A percentile compares a stretch with the other conserved stretches of the same genome.
Evolutionary conservation across 1,139 yeast species (phyloP).

Genomic region (Diutina pseudorugosa): DNA sequence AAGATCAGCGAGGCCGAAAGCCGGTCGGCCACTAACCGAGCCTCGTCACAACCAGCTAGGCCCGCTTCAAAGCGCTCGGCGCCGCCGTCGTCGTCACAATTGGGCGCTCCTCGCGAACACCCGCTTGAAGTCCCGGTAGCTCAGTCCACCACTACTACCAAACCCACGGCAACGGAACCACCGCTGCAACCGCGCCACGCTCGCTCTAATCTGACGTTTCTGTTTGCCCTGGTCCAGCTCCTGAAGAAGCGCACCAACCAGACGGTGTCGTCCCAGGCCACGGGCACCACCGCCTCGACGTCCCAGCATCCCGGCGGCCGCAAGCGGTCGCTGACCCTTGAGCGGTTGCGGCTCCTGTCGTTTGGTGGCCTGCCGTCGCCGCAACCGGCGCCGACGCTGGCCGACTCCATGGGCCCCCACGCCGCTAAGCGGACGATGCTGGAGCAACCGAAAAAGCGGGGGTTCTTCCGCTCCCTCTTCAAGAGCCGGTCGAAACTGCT

Average conservation of each 20-base stretch:
- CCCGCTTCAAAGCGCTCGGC: neutral
- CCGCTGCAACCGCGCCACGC: neutral
- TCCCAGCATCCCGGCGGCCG: neutral
- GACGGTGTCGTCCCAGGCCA: neutral
- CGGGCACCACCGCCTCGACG: neutral
- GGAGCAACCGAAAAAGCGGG: neutral
- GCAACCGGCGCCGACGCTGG: neutral
- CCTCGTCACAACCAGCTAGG: neutral
- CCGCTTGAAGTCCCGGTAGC: neutral
- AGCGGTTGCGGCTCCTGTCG: neutral
- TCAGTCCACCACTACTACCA: neutral
- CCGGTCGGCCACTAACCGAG: neutral
- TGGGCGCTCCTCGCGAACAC: neutral
- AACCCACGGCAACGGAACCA: neutral
- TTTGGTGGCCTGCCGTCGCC: neutral
- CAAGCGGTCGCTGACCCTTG: neutral
- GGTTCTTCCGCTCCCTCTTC: constrained; percentile 1
- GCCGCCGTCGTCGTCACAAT: neutral
- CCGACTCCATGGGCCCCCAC: neutral
- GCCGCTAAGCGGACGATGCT: neutral
- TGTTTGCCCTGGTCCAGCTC: neutral
- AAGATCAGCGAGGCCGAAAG: neutral
- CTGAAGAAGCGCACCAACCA: neutral
- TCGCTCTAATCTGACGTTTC: constrained; percentile 1
- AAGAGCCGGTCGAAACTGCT: neutral